Evolutionary conservation across 306 rosid genomes (phyloP).

Genomic region (Crotalaria pallida): DNA sequence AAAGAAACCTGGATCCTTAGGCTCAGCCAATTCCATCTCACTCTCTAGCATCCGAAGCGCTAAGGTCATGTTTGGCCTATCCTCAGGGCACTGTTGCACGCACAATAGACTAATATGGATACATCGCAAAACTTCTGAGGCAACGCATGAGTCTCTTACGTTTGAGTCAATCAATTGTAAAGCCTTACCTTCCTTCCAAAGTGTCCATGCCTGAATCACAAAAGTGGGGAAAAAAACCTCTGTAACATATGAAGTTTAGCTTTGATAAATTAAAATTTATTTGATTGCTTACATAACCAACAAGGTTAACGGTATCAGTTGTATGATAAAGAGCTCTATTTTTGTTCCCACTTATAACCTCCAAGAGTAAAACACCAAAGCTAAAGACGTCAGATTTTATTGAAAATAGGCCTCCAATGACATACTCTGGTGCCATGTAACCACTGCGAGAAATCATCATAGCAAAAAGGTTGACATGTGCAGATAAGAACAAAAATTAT

Average conservation of each 20-base stretch:
- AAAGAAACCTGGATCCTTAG: constrained; percentile 33
- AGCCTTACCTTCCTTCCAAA: constrained; percentile 30
- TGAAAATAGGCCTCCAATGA: constrained; percentile 21
- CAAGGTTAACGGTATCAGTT: constrained; percentile 21
- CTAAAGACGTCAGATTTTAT: neutral
- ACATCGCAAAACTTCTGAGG: constrained; percentile 24
- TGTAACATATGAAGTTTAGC: too few relatives aligned
- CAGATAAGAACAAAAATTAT: too few relatives aligned
- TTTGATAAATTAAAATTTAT: too few relatives aligned
- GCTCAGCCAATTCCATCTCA: too few relatives aligned
- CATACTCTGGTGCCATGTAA: constrained; percentile 30
- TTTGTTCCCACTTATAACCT: constrained; percentile 31
- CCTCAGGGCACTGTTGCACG: constrained; percentile 26
- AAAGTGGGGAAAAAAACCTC: neutral
- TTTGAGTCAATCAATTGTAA: constrained; percentile 23
- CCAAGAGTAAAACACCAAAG: constrained; percentile 24
- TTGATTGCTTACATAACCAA: constrained; percentile 22
- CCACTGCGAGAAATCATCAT: neutral
- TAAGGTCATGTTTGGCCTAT: too few relatives aligned
- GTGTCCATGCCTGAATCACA: constrained; percentile 31
- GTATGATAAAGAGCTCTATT: constrained; percentile 24
- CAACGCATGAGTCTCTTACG: neutral
- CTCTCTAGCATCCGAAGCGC: too few relatives aligned
- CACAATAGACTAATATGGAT: constrained; percentile 36
- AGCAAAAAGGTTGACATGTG: neutral